Base-by-base conservation (phyloP, 202 grass and related monocot species). In the Setaria italica region DNA sequence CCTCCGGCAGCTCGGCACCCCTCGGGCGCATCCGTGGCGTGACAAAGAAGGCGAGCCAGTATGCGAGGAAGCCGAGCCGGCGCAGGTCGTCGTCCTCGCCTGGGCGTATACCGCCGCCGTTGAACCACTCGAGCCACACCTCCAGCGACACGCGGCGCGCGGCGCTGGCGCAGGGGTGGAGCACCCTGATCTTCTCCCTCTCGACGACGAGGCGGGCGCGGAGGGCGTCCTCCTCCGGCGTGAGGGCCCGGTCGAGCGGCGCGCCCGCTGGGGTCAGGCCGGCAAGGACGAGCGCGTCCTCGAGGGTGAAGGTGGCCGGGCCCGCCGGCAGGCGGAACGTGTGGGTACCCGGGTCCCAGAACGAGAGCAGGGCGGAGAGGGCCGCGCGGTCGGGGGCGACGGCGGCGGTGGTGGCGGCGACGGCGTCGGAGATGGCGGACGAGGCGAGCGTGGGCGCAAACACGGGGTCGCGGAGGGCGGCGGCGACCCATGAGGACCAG, bases 101-200 rank as follows among this genome's bases (percentile, higher is more conserved):
- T 1, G 84, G 88, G 2, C 84, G 80, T 46, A 90, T 83, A 43
- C 81, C 42, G 62, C 81, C n/a, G 78, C 70, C 71, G 1, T 87
- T 56, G 46, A 94, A 94, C 92, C 92, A 94, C 81, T 91, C 86
- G 15, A 94, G 84, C 92, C 92, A 94, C 2, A 82, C 50, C n/a
- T 84, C 69, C 21, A 62, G 51, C n/a, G 89, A 82, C 50, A 94
- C 89, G 70, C 81, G 81, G 32, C 81, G 87, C 17, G 63, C 34
- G 41, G 77, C 65, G 35, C 87, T 56, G 11, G 89, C 86, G 47
- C 69, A 79, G 5, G 92, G 87, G 67, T 94, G 89, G 73, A 91
- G 84, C 72, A 82, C 87, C 80, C 7, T 58, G 57, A 94, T 94
- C 84, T 91, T 94, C 87, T 94, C 92, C 86, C 78, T 91, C 89